Evolutionary conservation across 208 protist genomes (phyloP), one percentile per base, ranked within the genome.

Genomic region (Wallacemonas collosoma): DNA sequence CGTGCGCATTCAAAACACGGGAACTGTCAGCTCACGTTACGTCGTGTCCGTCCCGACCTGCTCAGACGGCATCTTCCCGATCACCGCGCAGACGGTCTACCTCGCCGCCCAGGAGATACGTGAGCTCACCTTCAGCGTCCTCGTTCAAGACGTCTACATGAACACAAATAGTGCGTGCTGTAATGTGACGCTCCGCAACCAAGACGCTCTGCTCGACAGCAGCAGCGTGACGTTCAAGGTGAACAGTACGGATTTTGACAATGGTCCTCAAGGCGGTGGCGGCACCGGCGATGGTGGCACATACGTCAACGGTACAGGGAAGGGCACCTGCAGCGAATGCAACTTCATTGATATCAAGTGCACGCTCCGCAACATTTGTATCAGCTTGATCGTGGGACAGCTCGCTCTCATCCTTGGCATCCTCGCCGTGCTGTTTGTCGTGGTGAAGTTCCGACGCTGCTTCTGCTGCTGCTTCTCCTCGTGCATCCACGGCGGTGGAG

Each of bases 1-100:
- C 2, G 87, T 87, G 8, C 74, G 62, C 45, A 79, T 95, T 41
- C 68, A 80, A 51, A 97, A 94, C 75, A 87, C 80, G 2, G 93
- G 90, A 2, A 54, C 54, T 4, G 56, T 89, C 35, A 77, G 74
- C n/a, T 72, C 89, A 17, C 79, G 85, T 60, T 93, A 91, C 66
- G 74, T 73, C 9, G 70, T 68, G 47, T n/a, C 63, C 36, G 63
- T 68, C 26, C 63, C 48, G 15, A 38, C 47, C 12, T 68, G 63
- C 44, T 57, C 63, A 3, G 48, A 40, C 11, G 47, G 45, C 47
- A 68, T 56, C 35, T 56, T 57, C 43, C 48, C 53, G 53, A 48
- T 57, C 66, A 57, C 66, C 2, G 53, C 66, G 15, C 47, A 61
- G 45, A 61, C 40, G 14, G 36, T 58, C 26, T 58, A 17, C 48